phyloP scores from a whole-genome alignment of 1,284 basidiomycete species.

The Boletus smithii region DNA sequence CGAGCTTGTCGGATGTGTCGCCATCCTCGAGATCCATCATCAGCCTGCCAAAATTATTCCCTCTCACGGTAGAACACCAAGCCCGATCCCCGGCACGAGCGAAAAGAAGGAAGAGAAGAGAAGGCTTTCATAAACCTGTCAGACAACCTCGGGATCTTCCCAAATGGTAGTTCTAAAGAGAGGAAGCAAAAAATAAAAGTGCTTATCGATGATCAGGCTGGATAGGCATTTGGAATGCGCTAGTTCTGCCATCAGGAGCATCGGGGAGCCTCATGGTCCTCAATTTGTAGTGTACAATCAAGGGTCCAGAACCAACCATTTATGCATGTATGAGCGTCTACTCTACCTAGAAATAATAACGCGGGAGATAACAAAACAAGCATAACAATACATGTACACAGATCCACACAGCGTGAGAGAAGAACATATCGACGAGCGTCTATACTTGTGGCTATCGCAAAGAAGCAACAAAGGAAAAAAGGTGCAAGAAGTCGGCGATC shows the following conservation, averaged over 20 bases:
- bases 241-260: slow-evolving; percentile 10
- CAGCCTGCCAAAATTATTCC: no score
- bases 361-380: slow-evolving; percentile 17
- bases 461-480: background rate
- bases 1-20: no score
- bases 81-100: no score
- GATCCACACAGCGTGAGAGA: slow-evolving; percentile 10
- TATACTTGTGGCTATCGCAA: slow-evolving; percentile 7
- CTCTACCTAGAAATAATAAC: no score
- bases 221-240: slow-evolving; percentile 15
- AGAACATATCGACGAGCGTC: slow-evolving; percentile 15
- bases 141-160: no score
- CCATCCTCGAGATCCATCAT: no score
- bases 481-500: background rate
- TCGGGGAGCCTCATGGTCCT: slow-evolving; percentile 22
- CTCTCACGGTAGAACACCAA: no score
- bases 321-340: background rate
- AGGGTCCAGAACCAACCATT: slow-evolving; percentile 2
- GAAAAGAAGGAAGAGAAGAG: no score
- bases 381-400: slow-evolving; percentile 27
- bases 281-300: slow-evolving; percentile 2
- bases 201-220: slow-evolving; percentile 22
- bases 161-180: no score
- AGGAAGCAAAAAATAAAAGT: background rate
- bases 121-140: no score